Conservation (phyloP, 495 filamentous ascomycete species). For the Neurospora sp. region DNA sequence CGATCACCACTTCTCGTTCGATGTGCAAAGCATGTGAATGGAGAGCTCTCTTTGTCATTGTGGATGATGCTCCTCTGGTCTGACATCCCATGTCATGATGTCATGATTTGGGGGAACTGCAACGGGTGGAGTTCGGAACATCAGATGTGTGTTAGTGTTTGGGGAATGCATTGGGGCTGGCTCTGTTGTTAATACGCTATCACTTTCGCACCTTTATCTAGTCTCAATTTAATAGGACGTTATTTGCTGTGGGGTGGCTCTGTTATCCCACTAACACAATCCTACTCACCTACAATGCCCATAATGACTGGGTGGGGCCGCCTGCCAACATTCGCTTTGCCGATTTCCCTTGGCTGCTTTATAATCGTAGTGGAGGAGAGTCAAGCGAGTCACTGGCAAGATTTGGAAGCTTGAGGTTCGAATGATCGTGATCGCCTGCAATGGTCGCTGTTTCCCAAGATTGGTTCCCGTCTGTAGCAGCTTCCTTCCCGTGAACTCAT, state of each 20-base stretch:
- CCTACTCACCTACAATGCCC: not conserved
- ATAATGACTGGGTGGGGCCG: not conserved
- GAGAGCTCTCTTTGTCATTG: not conserved
- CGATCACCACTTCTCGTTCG: not conserved
- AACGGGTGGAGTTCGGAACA: not conserved
- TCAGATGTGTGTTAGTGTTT: not conserved
- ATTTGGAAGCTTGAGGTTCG: no score
- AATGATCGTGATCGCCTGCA: no score
- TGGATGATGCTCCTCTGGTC: not conserved
- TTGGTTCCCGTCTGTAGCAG: no score
- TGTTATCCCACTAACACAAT: not conserved
- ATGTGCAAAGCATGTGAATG: not conserved
- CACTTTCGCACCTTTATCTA: fast-evolving
- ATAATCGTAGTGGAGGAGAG: no score
- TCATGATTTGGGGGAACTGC: not conserved
- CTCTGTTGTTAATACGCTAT: not conserved
- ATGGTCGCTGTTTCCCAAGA: no score
- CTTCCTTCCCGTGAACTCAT: no score
- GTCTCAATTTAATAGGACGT: not conserved
- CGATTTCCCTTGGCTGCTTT: not conserved
- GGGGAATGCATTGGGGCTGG: not conserved
- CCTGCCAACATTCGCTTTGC: not conserved
- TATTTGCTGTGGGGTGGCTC: not conserved
- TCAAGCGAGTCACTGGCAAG: no score
- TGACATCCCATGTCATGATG: not conserved